Evolutionary conservation across 2,329 filamentous ascomycete genomes (phyloP), one percentile per base, ranked within the genome.

Genomic region (Fusarium zealandicum): DNA sequence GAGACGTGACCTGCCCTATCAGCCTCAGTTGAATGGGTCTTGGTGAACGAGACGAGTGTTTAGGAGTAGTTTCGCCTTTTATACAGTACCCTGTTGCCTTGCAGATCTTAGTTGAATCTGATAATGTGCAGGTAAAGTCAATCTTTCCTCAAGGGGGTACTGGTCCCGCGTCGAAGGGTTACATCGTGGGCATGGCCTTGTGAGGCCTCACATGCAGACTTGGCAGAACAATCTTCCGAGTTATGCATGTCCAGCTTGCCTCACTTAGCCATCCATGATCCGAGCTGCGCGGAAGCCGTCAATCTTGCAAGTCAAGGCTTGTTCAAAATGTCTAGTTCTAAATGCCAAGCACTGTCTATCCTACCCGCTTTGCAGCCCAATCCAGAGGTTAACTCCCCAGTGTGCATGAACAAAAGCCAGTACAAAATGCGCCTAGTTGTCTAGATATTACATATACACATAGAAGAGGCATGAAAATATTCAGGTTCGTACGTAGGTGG

Each of bases 391-490:
- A 51, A 62, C 43, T 62, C 58, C 49, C 22, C 17, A 25, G 18
- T 30, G 58, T 49, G 54, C 32, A 51, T 45, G 46, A 42, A 28
- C 17, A 32, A 59, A 25, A 48, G 37, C 33, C n/a, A 28, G 40
- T 61, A 53, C 39, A 45, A 48, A 51, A 35, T 63, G 54, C 43
- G 51, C 47, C 54, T 41, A 9, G 16, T 20, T 51, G 52, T 45
- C 49, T 62, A 62, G 62, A 64, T 63, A 67, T 65, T 60, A 64
- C 54, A 67, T 51, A 61, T 43, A 56, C 60, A 61, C 40, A 44
- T 39, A 54, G 47, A 58, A 35, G 33, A 51, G 51, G 30, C 49
- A 53, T 66, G 57, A 56, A 56, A 65, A 39, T 51, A 36, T 50
- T 56, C 52, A 49, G 55, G 53, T 49, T 52, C 54, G 57, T 61